Evolutionary conservation across 2,329 filamentous ascomycete species (phyloP).

Genomic region (Aspergillus brasiliensis): DNA sequence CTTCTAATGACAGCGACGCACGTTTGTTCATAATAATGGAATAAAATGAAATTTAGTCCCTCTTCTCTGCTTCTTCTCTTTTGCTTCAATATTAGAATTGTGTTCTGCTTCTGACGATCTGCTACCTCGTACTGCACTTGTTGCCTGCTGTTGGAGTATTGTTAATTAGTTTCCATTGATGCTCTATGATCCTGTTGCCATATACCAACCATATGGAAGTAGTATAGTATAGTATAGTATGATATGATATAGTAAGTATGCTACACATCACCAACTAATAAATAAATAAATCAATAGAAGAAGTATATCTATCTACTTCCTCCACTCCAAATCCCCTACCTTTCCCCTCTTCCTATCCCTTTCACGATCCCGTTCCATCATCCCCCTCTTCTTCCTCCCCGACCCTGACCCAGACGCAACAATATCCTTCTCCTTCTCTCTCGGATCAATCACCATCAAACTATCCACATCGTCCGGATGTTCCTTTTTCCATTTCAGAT

Average conservation of each 20-base stretch:
- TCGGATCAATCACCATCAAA: conserved; percentile 89
- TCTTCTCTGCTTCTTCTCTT: conserved; percentile 13
- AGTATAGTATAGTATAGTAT: no score
- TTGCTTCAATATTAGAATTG: background rate
- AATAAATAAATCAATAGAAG: no score
- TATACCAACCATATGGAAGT: no score
- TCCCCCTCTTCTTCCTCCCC: conserved; percentile 44
- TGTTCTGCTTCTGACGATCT: no score
- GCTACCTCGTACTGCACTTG: no score
- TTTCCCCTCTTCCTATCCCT: conserved; percentile 40
- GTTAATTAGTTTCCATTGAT: no score
- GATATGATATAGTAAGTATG: no score
- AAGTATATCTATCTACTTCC: conserved; percentile 8
- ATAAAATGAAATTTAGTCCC: background rate
- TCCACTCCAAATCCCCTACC: conserved; percentile 41
- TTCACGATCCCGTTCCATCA: conserved; percentile 45
- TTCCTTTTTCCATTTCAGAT: conserved; percentile 85
- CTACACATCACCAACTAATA: no score
- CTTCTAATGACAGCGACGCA: conserved; percentile 1
- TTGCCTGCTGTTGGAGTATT: no score
- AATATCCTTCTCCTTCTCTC: conserved; percentile 76
- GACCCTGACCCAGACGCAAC: conserved; percentile 57
- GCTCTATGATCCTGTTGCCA: no score
- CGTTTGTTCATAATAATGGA: background rate
- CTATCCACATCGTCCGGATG: conserved; percentile 73